Evolutionary conservation across 176 grass and related monocot genomes (phyloP), one percentile per base, ranked within the genome.

Genomic region (Aegilops bicornis): DNA sequence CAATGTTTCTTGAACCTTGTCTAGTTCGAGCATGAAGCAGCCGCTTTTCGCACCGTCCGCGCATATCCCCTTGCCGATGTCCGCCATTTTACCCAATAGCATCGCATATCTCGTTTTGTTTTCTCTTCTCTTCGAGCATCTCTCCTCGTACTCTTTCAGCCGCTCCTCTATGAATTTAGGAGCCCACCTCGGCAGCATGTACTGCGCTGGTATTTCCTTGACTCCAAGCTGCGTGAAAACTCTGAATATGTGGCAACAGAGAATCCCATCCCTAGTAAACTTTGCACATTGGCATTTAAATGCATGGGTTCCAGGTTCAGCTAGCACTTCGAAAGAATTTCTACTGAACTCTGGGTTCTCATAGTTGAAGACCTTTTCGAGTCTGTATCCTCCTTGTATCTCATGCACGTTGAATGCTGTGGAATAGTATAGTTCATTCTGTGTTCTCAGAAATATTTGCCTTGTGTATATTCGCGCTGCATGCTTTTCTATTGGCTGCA

Each of bases 181-280:
- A 5, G 74, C 69, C 89, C 89, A 91, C 45, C 85, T 85, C 56
- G 86, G 83, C 22, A 91, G 7, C 64, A 84, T 70, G 42, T 87
- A 91, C 10, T 62, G 64, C 2, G 5, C 10, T 22, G 89, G 75
- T 35, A 91, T 58, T 73, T 45, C 31, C 43, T 37, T 70, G 16
- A 91, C 64, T 43, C 81, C 76, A n/a, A 83, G 63, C 13, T 83
- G 64, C 16, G 78, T 70, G 72, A 91, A 81, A 54, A 88, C 52
- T 80, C 78, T 91, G 14, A 91, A 64, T 63, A 83, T 56, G 78
- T 91, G 89, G 30, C 69, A 67, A 24, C 81, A 91, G 17, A 88
- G 22, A 43, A 91, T 64, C 31, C 89, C 85, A 63, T 54, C 75
- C 54, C 64, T 80, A 17, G 72, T 70, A 63, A 87, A 88, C 48